phyloP scores from a whole-genome alignment of 805 yeast species.

The Suhomyces pyralidae region DNA sequence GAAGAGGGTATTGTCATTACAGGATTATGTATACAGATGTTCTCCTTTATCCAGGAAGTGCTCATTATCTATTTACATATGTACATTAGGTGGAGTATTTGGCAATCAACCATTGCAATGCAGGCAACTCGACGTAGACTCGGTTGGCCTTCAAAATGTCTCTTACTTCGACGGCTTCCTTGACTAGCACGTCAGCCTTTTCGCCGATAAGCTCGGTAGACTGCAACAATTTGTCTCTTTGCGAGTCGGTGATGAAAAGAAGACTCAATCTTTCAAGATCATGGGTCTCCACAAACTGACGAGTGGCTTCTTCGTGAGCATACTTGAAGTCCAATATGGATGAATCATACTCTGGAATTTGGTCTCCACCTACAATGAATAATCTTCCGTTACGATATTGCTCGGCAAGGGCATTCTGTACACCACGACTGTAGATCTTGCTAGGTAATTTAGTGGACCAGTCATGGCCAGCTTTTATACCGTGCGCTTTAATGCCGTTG shows the following conservation, averaged over 20 bases:
- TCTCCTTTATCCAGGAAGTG: not conserved
- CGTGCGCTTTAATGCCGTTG: slow-evolving; percentile 87
- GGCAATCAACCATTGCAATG: slow-evolving; percentile 59
- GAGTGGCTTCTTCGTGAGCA: slow-evolving; percentile 44
- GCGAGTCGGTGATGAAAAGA: slow-evolving; percentile 64
- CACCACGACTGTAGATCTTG: slow-evolving; percentile 71
- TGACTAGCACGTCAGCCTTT: slow-evolving; percentile 62
- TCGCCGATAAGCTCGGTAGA: slow-evolving; percentile 53
- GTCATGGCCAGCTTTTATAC: slow-evolving; percentile 87
- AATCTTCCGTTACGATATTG: slow-evolving; percentile 75
- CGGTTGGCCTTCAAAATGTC: slow-evolving; percentile 79
- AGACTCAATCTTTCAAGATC: slow-evolving; percentile 50
- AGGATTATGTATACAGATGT: not conserved
- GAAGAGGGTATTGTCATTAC: no score
- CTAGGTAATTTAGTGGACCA: slow-evolving; percentile 73
- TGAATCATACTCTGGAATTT: slow-evolving; percentile 11
- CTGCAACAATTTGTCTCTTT: slow-evolving; percentile 56
- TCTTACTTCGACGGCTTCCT: slow-evolving; percentile 79
- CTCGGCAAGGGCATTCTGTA: slow-evolving; percentile 77
- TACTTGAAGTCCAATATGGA: slow-evolving; percentile 38
- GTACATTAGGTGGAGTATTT: slow-evolving; percentile 22
- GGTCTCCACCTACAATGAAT: slow-evolving; percentile 58
- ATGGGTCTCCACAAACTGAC: slow-evolving; percentile 49
- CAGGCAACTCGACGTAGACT: slow-evolving; percentile 66
- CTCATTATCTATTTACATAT: slow-evolving; percentile 7